Base-by-base conservation (phyloP, 176 grass and related monocot species). In the Oryza coarctata region DNA sequence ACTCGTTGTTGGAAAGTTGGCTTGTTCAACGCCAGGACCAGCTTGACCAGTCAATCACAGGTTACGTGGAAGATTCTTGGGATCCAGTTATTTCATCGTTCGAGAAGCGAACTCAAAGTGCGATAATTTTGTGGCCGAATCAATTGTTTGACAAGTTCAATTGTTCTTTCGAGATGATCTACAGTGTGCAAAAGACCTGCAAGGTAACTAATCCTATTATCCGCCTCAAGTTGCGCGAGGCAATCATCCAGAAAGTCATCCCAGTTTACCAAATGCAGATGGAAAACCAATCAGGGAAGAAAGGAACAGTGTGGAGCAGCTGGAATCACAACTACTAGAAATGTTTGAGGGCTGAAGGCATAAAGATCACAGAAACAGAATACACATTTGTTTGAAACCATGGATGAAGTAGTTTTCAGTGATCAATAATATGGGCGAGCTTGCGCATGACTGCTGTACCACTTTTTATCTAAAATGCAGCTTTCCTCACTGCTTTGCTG, bases 21-120 rank as follows among this genome's bases (percentile, higher is more conserved):
- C 23, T 68, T 4, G 15, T 12, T 11, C 63, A 43, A 45, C 32
- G 7, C 63, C 28, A 35, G 1, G 77, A 52, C 29, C 17, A 34
- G 12, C 12, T 33, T 22, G 28, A 72, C 6, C 17, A 5, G 9
- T 30, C 63, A 2, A 62, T 72, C 22, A 15, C 52, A 32, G 35
- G 5, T 2, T 82, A 72, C 33, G 17, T 82, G 22, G 80, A 82
- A 32, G 27, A 18, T 43, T 72, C 52, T 32, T 82, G 80, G 80
- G 11, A 25, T n/a, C 80, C 35, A 12, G 52, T 72, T 8, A 31
- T 44, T 63, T 79, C 63, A 7, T 79, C 29, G 13, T 30, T 79
- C 2, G 39, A 79, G 25, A 52, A 12, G 41, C 43, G 12, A 20
- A 28, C 25, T 26, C 32, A 34, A 38, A 15, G 60, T 1, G 33